These are phyloP conservation scores for Suhomyces faveliae DNA, from an alignment of 805 yeast genomes.

Conservation along the genomic window DNA sequence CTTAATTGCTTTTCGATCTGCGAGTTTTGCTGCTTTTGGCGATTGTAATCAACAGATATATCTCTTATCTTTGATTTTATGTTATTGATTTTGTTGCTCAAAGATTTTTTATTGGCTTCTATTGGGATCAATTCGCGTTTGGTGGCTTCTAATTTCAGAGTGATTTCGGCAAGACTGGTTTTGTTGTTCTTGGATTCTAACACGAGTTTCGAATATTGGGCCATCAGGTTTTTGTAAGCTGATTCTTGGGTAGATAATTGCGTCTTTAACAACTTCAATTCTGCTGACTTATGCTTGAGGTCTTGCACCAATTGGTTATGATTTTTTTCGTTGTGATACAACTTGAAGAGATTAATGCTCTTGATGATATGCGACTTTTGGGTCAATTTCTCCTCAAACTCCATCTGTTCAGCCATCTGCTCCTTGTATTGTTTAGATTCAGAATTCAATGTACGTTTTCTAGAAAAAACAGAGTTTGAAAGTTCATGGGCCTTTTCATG, in stretches of 20 bases:
- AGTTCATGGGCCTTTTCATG: conserved; percentile 63
- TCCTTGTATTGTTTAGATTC: conserved; percentile 78
- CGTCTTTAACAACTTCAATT: conserved; percentile 34
- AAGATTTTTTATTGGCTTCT: conserved; percentile 52
- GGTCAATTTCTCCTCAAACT: conserved; percentile 54
- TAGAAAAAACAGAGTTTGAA: conserved; percentile 62
- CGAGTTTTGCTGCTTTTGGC: conserved; percentile 46
- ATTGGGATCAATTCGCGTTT: conserved; percentile 59
- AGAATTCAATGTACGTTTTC: conserved; percentile 64
- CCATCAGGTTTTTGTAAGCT: conserved; percentile 23
- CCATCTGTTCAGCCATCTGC: conserved; percentile 69
- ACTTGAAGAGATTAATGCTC: conserved; percentile 56
- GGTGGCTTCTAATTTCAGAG: conserved; percentile 41
- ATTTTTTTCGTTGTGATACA: conserved; percentile 56
- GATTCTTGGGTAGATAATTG: conserved; percentile 26
- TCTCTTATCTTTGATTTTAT: conserved; percentile 49
- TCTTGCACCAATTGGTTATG: conserved; percentile 34
- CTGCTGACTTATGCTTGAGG: conserved; percentile 34
- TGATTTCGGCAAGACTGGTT: conserved; percentile 33
- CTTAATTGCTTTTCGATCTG: conserved; percentile 48
- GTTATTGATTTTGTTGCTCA: conserved; percentile 45
- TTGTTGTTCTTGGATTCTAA: conserved; percentile 42
- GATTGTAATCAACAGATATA: conserved; percentile 49
- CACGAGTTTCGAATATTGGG: conserved; percentile 48
- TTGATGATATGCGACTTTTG: conserved; percentile 50